A percentile compares a stretch with the other conserved stretches of the same genome.
phyloP scores from a whole-genome alignment of 202 grass and related monocot genomes.

The Alloteropsis angusta region DNA sequence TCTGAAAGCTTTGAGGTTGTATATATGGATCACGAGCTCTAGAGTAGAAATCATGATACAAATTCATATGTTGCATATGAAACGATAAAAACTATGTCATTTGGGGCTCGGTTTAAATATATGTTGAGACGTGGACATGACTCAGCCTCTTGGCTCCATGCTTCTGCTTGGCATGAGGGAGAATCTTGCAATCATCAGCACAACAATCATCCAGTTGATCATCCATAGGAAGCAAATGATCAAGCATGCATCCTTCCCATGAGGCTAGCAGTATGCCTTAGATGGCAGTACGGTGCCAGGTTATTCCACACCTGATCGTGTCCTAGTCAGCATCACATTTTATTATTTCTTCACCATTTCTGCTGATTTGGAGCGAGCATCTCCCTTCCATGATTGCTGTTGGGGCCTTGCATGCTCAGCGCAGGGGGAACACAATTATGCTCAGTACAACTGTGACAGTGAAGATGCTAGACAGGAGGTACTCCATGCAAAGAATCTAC shows the following conservation, averaged over 20 bases:
- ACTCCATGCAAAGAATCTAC: slow-evolving; percentile 13
- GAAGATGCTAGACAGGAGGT: slow-evolving; percentile 3
- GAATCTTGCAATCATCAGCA: slow-evolving; percentile 16
- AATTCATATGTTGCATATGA: neutral
- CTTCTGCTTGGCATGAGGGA: slow-evolving; percentile 3
- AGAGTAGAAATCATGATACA: neutral
- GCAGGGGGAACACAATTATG: slow-evolving; percentile 20
- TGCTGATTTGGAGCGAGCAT: slow-evolving; percentile 26
- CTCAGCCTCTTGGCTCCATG: slow-evolving; percentile 8
- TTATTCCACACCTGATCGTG: neutral
- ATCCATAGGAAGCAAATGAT: neutral
- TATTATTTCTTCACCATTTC: neutral
- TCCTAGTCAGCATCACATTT: slow-evolving; percentile 22
- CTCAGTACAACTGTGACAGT: neutral
- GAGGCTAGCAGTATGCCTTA: neutral
- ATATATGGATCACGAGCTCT: neutral
- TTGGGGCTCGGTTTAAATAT: neutral
- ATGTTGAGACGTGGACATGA: neutral
- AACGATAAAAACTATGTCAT: neutral
- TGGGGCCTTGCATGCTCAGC: slow-evolving; percentile 13
- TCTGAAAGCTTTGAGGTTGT: neutral
- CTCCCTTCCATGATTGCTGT: slow-evolving; percentile 18
- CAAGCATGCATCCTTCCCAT: neutral
- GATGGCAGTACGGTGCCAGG: neutral
- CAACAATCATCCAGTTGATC: slow-evolving; percentile 13